phyloP scores from a whole-genome alignment of 257 asterid genomes.

The Petrea volubilis region DNA sequence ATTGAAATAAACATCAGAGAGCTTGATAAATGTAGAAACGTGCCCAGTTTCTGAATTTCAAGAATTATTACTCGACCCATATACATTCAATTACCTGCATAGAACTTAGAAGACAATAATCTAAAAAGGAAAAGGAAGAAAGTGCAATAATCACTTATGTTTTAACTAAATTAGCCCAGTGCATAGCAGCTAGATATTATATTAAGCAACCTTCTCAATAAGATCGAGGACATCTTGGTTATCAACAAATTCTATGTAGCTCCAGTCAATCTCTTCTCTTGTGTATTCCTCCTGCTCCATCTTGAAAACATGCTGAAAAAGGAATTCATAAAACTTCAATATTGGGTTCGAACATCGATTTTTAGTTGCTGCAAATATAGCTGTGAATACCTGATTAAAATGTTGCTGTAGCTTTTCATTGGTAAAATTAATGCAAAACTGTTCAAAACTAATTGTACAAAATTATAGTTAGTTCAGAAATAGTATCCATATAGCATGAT shows the following conservation, averaged over 20 bases:
- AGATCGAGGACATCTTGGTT: constrained; percentile 98
- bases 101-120: background rate
- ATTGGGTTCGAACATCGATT: constrained; percentile 8
- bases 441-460: constrained; percentile 73
- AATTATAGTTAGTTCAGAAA: constrained; percentile 26
- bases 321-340: constrained; percentile 27
- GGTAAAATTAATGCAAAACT: constrained; percentile 92
- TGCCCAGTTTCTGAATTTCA: constrained; percentile 16
- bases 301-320: constrained; percentile 91
- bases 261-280: constrained; percentile 93
- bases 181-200: constrained; percentile 4
- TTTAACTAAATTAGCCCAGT: background rate
- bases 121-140: background rate
- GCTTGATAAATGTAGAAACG: constrained; percentile 6
- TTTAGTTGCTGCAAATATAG: constrained; percentile 20
- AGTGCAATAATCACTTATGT: constrained; percentile 1
- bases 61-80: background rate
- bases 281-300: constrained; percentile 99
- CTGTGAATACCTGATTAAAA: constrained; percentile 80
- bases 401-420: constrained; percentile 99
- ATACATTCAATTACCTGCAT: background rate
- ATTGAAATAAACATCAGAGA: background rate
- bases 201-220: constrained; percentile 79
- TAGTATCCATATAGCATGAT: constrained; percentile 2
- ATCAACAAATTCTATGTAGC: constrained; percentile 96